A percentile compares a stretch with the other conserved stretches of the same genome.
Evolutionary conservation across 768 basidiomycete species (phyloP).

Genomic region (Mycena albidolilacea): DNA sequence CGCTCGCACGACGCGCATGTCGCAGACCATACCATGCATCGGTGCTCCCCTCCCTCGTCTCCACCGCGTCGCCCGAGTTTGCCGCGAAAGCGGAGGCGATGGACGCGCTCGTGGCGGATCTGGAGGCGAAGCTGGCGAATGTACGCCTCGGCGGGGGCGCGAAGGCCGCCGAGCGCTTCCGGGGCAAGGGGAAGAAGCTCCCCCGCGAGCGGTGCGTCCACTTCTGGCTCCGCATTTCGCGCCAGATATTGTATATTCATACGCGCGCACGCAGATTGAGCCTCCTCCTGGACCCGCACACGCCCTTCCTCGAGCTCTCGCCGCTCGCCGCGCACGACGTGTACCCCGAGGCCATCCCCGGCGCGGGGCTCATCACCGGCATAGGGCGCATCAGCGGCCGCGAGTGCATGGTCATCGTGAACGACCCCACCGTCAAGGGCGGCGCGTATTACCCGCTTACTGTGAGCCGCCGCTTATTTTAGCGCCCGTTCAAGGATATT

Average conservation of each 20-base stretch:
- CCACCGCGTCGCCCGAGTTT: conserved; percentile 81
- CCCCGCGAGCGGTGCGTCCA: conserved; percentile 83
- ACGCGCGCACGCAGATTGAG: conserved; percentile 64
- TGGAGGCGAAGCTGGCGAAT: conserved; percentile 71
- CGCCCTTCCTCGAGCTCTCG: conserved; percentile 93
- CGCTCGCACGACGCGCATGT: conserved; percentile 10
- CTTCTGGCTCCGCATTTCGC: background rate
- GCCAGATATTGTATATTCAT: conserved; percentile 2
- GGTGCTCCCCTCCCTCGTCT: conserved; percentile 80
- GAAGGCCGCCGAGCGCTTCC: conserved; percentile 83
- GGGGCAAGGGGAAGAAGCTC: conserved; percentile 83
- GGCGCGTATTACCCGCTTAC: conserved; percentile 94
- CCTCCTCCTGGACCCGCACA: conserved; percentile 85
- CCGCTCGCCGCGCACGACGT: conserved; percentile 90
- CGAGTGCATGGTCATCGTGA: conserved; percentile 93
- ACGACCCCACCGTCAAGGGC: conserved; percentile 95
- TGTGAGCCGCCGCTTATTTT: conserved; percentile 53
- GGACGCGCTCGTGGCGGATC: conserved; percentile 75
- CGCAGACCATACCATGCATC: conserved; percentile 75
- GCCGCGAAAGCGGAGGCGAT: conserved; percentile 75
- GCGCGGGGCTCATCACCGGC: conserved; percentile 93
- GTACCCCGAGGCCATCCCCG: conserved; percentile 86
- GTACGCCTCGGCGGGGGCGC: conserved; percentile 81
- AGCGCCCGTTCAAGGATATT: background rate
- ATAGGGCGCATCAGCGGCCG: conserved; percentile 83